Evolutionary conservation across 345 rosid genomes (phyloP).

Genomic region (Melaleuca quinquenervia): DNA sequence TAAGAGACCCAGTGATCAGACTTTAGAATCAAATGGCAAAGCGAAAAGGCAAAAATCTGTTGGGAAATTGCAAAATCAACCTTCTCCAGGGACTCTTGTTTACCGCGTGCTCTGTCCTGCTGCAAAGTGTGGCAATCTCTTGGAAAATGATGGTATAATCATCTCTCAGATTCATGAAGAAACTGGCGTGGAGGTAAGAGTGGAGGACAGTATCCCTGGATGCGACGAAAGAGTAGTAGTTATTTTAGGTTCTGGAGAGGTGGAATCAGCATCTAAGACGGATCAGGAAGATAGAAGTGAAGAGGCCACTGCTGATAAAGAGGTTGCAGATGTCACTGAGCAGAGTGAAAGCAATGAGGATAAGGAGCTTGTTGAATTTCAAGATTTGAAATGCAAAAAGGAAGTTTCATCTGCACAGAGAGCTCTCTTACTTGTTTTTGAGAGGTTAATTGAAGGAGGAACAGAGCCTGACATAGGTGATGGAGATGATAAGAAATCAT

Average conservation of each 20-base stretch:
- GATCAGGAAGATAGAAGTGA: not conserved
- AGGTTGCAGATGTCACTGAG: conserved; percentile 6
- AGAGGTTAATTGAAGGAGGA: conserved; percentile 39
- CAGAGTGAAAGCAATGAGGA: conserved; percentile 6
- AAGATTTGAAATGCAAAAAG: conserved; percentile 15
- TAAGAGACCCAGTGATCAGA: conserved; percentile 37
- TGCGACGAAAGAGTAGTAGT: conserved; percentile 53
- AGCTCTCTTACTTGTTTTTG: conserved; percentile 47
- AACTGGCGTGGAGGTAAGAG: conserved; percentile 34
- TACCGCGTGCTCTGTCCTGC: conserved; percentile 42
- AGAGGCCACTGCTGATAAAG: conserved; percentile 8
- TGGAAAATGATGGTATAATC: conserved; percentile 27
- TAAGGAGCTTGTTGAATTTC: conserved; percentile 16
- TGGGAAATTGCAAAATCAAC: conserved; percentile 7
- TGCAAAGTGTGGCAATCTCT: conserved; percentile 19
- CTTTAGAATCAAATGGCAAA: conserved; percentile 31
- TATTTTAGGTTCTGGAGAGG: conserved; percentile 17
- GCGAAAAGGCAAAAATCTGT: conserved; percentile 37
- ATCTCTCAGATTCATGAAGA: conserved; percentile 37
- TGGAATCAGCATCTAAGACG: not conserved
- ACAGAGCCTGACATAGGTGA: conserved; percentile 17
- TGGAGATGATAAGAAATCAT: conserved; percentile 18
- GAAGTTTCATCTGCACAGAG: conserved; percentile 34
- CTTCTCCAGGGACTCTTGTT: conserved; percentile 7
- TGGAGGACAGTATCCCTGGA: conserved; percentile 42